A percentile compares a stretch with the other conserved stretches of the same genome.
These are phyloP conservation scores for Entomortierella parvispora DNA, from an alignment of 192 early-diverging fungal genomes.

Conservation along the genomic window DNA sequence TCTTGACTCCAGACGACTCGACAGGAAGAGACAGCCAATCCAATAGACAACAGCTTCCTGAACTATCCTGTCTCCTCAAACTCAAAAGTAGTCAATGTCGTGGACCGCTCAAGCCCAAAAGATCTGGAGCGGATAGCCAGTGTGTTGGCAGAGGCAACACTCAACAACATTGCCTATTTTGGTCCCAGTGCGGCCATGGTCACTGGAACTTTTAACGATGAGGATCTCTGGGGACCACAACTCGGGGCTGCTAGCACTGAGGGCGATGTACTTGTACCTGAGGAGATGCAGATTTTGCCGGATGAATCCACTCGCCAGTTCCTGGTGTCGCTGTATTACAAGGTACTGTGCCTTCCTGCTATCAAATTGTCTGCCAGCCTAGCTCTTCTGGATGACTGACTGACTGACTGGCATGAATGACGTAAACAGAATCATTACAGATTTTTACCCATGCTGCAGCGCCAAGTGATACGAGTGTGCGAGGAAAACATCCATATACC, in stretches of 20 bases:
- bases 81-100: conserved; percentile 15
- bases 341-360: too few relatives aligned
- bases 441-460: conserved; percentile 42
- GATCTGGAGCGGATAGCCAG: conserved; percentile 13
- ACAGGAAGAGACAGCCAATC: conserved; percentile 1
- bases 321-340: conserved; percentile 20
- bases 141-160: conserved; percentile 27
- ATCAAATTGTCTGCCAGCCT: too few relatives aligned
- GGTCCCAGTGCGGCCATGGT: conserved; percentile 26
- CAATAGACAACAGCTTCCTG: conserved; percentile 8
- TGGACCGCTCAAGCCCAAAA: conserved; percentile 16
- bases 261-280: conserved; percentile 20
- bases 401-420: too few relatives aligned
- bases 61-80: conserved; percentile 9
- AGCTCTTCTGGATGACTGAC: too few relatives aligned
- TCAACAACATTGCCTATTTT: conserved; percentile 23
- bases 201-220: conserved; percentile 25
- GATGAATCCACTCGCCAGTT: conserved; percentile 8
- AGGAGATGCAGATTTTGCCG: conserved; percentile 28
- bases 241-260: conserved; percentile 19
- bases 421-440: conserved; percentile 44
- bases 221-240: conserved; percentile 39
- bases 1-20: too few relatives aligned
- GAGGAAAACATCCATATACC: conserved; percentile 49
- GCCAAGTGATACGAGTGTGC: conserved; percentile 36